A percentile compares a stretch with the other conserved stretches of the same genome.
Evolutionary conservation across 257 asterid genomes (phyloP).

Genomic region (Gentiana macrophylla): DNA sequence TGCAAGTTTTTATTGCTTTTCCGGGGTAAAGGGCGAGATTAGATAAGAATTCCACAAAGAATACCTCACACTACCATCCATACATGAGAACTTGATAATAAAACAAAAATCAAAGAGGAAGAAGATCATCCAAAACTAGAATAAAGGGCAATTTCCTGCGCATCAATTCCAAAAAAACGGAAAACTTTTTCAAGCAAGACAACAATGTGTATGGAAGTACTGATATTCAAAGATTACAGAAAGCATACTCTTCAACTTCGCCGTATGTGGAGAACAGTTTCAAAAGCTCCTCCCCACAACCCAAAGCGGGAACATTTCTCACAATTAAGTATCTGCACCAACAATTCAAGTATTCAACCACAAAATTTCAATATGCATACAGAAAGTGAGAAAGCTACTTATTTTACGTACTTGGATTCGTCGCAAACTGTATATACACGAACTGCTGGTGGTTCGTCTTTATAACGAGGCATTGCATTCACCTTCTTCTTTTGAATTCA

Average conservation of each 20-base stretch:
- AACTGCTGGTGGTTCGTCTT: slow-evolving; percentile 56
- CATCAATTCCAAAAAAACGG: too few species aligned
- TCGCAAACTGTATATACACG: slow-evolving; percentile 87
- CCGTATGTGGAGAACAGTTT: slow-evolving; percentile 56
- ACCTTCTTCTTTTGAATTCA: neutral
- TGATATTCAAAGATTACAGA: neutral
- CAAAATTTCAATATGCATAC: neutral
- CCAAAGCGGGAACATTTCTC: slow-evolving; percentile 83
- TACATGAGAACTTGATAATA: too few species aligned
- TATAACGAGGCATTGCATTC: slow-evolving; percentile 46
- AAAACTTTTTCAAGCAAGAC: neutral
- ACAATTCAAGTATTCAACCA: neutral
- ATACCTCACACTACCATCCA: too few species aligned
- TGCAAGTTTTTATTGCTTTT: too few species aligned
- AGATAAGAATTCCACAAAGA: too few species aligned
- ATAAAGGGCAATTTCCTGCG: too few species aligned
- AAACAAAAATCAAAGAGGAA: too few species aligned
- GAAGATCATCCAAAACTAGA: too few species aligned
- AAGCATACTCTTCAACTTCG: slow-evolving; percentile 54
- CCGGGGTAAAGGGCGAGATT: too few species aligned
- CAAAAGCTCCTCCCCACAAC: slow-evolving; percentile 71
- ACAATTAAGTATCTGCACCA: slow-evolving; percentile 53
- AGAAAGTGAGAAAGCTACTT: neutral
- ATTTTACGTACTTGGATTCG: slow-evolving; percentile 57
- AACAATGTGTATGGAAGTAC: neutral